Evolutionary conservation across 345 rosid genomes (phyloP).

Genomic region (Brassica cretica): DNA sequence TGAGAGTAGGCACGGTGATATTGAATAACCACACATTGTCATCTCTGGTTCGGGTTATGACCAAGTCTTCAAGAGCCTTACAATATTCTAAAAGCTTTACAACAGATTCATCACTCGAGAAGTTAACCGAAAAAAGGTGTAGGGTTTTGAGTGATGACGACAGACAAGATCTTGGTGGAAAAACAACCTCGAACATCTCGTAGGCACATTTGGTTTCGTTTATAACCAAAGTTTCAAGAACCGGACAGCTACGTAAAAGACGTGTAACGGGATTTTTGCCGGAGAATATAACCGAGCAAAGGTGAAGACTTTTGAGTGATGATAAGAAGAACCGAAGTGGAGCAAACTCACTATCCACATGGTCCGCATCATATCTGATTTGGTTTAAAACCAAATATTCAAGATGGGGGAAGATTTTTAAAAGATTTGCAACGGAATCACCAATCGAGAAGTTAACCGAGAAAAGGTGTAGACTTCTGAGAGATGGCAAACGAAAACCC

Average conservation of each 20-base stretch:
- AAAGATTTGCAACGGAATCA: background rate
- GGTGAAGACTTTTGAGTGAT: conserved; percentile 8
- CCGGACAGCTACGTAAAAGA: background rate
- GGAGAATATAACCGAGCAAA: background rate
- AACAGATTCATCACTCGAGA: background rate
- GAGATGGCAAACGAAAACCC: background rate
- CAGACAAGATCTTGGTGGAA: background rate
- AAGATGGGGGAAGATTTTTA: background rate
- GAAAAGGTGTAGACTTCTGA: conserved; percentile 3
- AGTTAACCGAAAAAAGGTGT: background rate
- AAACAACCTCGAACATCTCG: background rate
- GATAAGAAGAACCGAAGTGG: background rate
- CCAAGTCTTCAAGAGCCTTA: background rate
- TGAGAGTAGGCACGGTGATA: background rate
- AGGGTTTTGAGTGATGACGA: background rate
- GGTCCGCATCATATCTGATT: background rate
- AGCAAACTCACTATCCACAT: background rate
- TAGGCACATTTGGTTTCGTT: background rate
- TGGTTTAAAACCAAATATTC: background rate
- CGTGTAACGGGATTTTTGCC: background rate
- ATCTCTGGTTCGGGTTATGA: background rate
- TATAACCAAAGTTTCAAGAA: conserved; percentile 18
- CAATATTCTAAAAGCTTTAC: background rate
- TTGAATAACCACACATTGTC: background rate
- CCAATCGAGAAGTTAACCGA: background rate